Percentiles rank a stretch among this genome's conserved stretches.
These are phyloP conservation scores for Spinellus fusiger DNA, from an alignment of 192 early-diverging fungal species.

Conservation along the genomic window DNA sequence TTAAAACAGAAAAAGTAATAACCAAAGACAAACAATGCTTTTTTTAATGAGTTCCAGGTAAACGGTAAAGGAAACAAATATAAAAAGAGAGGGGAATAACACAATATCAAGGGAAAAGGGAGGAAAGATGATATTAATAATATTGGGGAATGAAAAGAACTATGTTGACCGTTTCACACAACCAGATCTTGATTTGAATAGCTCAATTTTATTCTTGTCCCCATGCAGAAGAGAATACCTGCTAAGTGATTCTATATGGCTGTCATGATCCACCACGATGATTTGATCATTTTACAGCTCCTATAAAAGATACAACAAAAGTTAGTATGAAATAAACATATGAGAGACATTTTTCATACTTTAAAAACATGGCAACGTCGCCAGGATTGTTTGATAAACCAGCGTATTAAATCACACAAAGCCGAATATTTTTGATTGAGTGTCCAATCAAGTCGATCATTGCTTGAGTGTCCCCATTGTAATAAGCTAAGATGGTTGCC, in stretches of 20 bases:
- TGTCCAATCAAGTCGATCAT: conserved; percentile 9
- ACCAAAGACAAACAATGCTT: neutral
- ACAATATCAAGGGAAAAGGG: neutral
- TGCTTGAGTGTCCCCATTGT: neutral
- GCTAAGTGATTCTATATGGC: conserved; percentile 1
- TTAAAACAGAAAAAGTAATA: conserved; percentile 1
- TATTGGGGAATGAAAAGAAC: conserved; percentile 1
- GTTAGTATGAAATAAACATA: conserved; percentile 13
- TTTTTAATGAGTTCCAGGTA: neutral
- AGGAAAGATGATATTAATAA: conserved; percentile 7
- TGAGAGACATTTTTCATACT: conserved; percentile 12
- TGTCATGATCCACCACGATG: neutral
- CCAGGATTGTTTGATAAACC: conserved; percentile 10
- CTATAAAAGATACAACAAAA: conserved; percentile 11
- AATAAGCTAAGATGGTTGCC: conserved; percentile 3
- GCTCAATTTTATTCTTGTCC: neutral
- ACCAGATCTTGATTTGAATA: conserved; percentile 7
- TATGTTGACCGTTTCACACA: conserved; percentile 9
- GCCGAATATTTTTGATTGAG: conserved; percentile 6
- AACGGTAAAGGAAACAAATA: neutral
- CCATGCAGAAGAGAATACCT: conserved; percentile 5
- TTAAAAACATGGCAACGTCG: conserved; percentile 9
- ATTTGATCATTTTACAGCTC: conserved; percentile 8
- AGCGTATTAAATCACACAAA: conserved; percentile 17
- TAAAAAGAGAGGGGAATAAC: neutral